Base-by-base conservation (phyloP, 208 protist genomes). In the Leishmania lainsoni region DNA sequence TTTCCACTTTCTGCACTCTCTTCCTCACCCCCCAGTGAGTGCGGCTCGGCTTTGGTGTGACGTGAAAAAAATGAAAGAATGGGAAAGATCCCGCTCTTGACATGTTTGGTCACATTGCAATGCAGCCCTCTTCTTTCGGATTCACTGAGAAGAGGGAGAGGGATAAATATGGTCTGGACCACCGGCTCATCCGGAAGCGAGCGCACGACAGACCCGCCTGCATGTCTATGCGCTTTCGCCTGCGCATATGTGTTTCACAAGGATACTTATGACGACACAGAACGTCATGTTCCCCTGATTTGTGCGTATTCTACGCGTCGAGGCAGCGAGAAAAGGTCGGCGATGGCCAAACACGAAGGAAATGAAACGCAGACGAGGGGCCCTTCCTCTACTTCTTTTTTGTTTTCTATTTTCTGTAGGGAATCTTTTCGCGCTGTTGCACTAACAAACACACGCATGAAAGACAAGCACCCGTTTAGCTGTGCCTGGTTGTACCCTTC, bases 361-460 rank as follows among this genome's bases (percentile, higher is more conserved):
- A 68, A 1, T 14, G 1, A 20, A 35, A 32, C 26, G 3, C 26
- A n/a, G 8, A 16, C 58, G 14, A 45, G 29, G 39, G 39, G 9
- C 29, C 3, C 17, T 35, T n/a, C 6, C 20, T 20, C 61, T 39
- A 6, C 26, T 6, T 8, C 22, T 51, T 51, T 14, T 72, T 26
- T 72, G 22, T 70, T 48, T 71, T 71, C n/a, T 71, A 14, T 26
- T 29, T 45, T 71, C 26, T 71, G 65, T 35, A 63, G 58, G 58
- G 58, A n/a, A n/a, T 29, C 20, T 17, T 63, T 63, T 63, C 20
- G 58, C 58, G 58, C 9, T n/a, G 26, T 42, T 26, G 61, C 39
- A 35, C 32, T 39, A 35, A 68, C 61, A 14, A 2, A 2, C 9
- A 29, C 29, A 68, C 14, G 17, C 61, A 68, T 42, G 61, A 68